phyloP scores from a whole-genome alignment of 768 basidiomycete species.

The Auricularia cornea region DNA sequence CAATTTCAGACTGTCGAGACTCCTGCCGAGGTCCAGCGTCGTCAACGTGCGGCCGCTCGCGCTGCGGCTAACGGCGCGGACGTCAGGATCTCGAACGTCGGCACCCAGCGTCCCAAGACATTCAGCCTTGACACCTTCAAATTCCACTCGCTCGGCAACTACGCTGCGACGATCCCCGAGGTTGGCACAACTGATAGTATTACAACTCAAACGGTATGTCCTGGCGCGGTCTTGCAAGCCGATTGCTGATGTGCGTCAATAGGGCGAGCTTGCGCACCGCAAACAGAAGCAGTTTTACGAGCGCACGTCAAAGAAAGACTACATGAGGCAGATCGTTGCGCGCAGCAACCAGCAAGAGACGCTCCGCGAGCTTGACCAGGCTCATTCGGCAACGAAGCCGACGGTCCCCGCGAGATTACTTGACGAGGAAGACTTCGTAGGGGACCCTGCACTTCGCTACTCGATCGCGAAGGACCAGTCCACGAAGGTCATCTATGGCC shows the following conservation, averaged over 20 bases:
- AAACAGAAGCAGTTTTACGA: background rate
- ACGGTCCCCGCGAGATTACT: no score
- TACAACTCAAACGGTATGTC: slow-evolving; percentile 29
- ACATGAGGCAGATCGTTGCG: background rate
- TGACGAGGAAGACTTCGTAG: background rate
- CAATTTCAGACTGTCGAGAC: slow-evolving; percentile 23
- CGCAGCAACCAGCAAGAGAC: background rate
- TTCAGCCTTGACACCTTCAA: slow-evolving; percentile 28
- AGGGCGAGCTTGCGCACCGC: slow-evolving; percentile 4
- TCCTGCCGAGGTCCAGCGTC: slow-evolving; percentile 21
- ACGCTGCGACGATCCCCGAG: slow-evolving; percentile 14
- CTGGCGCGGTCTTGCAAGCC: background rate
- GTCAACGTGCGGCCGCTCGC: slow-evolving; percentile 2
- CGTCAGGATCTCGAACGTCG: slow-evolving; percentile 6
- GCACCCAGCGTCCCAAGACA: slow-evolving; percentile 10
- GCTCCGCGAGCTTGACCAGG: background rate
- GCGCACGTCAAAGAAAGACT: background rate
- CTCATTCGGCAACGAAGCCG: background rate
- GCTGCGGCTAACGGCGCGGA: background rate
- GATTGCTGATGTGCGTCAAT: background rate
- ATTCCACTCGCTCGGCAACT: slow-evolving; percentile 27
- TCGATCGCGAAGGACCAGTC: background rate
- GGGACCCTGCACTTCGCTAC: background rate
- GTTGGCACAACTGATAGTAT: slow-evolving; percentile 31
- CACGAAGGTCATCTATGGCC: background rate